phyloP scores from a whole-genome alignment of 129 eudicot genomes.

The Smallanthus sonchifolius region DNA sequence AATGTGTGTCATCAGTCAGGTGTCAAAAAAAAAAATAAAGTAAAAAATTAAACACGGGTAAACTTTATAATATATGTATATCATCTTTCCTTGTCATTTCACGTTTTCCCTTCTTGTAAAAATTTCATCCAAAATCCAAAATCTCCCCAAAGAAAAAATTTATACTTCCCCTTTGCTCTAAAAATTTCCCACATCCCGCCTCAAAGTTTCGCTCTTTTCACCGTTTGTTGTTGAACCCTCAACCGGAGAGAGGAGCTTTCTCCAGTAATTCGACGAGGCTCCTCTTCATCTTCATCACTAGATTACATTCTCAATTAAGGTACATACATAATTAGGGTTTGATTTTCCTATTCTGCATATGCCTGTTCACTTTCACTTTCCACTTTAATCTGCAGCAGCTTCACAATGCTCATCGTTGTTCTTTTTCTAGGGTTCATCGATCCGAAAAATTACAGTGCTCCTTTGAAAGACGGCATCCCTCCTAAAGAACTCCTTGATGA shows the following conservation, averaged over 20 bases:
- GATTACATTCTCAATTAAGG: constrained; percentile 5
- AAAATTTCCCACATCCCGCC: too few species aligned
- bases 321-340: constrained; percentile 18
- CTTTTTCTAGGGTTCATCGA: constrained; percentile 23
- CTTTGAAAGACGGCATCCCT: constrained; percentile 77
- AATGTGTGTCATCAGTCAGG: too few species aligned
- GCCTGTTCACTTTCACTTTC: not conserved
- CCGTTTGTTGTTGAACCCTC: too few species aligned
- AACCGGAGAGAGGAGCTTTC: constrained; percentile 23
- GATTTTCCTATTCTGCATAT: not conserved
- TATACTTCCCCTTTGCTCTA: too few species aligned
- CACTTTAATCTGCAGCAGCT: constrained; percentile 5
- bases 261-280: constrained; percentile 17
- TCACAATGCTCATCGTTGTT: constrained; percentile 11
- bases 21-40: too few species aligned
- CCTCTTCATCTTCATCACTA: constrained; percentile 16
- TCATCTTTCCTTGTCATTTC: too few species aligned
- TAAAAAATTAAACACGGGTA: too few species aligned
- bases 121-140: too few species aligned
- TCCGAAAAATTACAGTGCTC: constrained; percentile 55
- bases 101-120: too few species aligned
- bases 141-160: too few species aligned
- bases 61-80: too few species aligned
- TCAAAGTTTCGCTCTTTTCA: too few species aligned
- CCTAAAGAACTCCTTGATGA: constrained; percentile 99